Evolutionary conservation across 441 rosid genomes (phyloP).

Genomic region (Breynia disticha): DNA sequence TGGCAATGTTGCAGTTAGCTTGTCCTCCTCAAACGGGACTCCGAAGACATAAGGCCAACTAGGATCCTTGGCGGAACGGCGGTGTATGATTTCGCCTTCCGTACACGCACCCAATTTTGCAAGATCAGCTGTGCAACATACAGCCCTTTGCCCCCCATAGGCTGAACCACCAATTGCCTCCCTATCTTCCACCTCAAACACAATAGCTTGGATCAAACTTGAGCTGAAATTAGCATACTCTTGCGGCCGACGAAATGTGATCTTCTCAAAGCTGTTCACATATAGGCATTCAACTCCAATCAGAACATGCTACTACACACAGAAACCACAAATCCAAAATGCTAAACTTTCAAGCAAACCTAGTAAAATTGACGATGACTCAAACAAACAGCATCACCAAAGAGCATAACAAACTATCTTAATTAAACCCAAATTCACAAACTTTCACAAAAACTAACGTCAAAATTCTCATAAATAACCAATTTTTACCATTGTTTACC

Average conservation of each 20-base stretch:
- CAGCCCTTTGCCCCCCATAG: constrained; percentile 95
- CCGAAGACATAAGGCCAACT: constrained; percentile 76
- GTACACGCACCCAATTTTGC: constrained; percentile 79
- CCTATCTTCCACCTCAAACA: constrained; percentile 84
- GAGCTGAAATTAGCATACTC: constrained; percentile 44
- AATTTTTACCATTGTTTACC: neutral
- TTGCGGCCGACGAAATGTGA: constrained; percentile 48
- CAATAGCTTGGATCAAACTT: constrained; percentile 53
- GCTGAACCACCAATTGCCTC: constrained; percentile 91
- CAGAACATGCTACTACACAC: neutral
- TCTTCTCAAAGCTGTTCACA: constrained; percentile 66
- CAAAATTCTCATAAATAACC: neutral
- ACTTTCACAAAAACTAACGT: neutral
- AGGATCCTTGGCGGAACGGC: constrained; percentile 53
- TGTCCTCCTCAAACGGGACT: constrained; percentile 39
- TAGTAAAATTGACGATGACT: neutral
- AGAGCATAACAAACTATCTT: neutral
- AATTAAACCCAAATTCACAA: neutral
- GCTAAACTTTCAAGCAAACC: too few relatives aligned
- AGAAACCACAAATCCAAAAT: neutral
- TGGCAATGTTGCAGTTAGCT: constrained; percentile 38
- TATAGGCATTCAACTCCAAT: constrained; percentile 6
- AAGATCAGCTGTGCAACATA: constrained; percentile 86
- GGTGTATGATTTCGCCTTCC: constrained; percentile 71
- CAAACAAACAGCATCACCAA: neutral